phyloP scores from a whole-genome alignment of 1,284 basidiomycete genomes.

The Apiotrichum brassicae region DNA sequence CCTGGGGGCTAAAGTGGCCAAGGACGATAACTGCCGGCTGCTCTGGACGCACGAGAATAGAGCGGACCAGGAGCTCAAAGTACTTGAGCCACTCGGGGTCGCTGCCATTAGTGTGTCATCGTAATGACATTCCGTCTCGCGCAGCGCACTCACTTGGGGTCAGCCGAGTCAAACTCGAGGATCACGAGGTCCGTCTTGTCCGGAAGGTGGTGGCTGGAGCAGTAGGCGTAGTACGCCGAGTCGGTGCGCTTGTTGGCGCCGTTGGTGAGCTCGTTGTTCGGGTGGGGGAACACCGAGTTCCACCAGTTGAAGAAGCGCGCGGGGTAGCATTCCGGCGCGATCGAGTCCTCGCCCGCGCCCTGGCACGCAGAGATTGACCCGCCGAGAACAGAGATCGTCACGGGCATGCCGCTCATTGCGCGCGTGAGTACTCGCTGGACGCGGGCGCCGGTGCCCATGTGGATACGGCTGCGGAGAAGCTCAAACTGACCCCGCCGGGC shows the following conservation, averaged over 20 bases:
- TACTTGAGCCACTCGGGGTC: conserved; percentile 66
- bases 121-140: background rate
- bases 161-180: conserved; percentile 83
- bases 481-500: conserved; percentile 68
- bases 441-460: conserved; percentile 75
- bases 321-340: conserved; percentile 79
- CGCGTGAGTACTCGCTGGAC: conserved; percentile 75
- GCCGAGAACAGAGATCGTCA: conserved; percentile 84
- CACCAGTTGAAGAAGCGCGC: conserved; percentile 90
- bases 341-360: conserved; percentile 84
- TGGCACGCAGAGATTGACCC: conserved; percentile 92
- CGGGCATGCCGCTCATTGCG: conserved; percentile 74
- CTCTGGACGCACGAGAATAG: conserved; percentile 77
- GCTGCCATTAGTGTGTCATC: conserved; percentile 49
- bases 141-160: conserved; percentile 60
- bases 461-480: conserved; percentile 68
- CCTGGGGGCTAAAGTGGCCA: conserved; percentile 83
- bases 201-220: conserved; percentile 81
- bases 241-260: conserved; percentile 82
- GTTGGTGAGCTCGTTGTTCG: conserved; percentile 88
- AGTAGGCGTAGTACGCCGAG: conserved; percentile 88
- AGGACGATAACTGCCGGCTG: conserved; percentile 82
- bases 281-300: conserved; percentile 89
- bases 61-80: conserved; percentile 85
- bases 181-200: conserved; percentile 88